Evolutionary conservation across 2,329 filamentous ascomycete genomes (phyloP).

Genomic region (Aureobasidium lini): DNA sequence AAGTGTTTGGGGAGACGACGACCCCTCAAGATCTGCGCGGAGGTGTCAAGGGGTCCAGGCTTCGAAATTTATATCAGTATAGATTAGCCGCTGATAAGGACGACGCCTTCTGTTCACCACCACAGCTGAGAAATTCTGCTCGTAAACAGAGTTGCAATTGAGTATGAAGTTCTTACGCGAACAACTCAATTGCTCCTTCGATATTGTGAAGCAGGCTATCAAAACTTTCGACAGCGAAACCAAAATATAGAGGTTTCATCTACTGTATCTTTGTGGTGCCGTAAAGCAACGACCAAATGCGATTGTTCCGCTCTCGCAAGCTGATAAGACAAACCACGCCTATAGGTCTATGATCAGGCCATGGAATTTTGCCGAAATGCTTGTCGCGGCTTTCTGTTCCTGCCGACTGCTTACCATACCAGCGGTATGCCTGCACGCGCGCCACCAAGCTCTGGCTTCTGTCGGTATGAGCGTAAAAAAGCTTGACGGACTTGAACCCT

Average conservation of each 20-base stretch:
- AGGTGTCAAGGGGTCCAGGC: background rate
- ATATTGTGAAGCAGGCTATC: background rate
- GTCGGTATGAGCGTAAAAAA: background rate
- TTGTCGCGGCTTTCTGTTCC: background rate
- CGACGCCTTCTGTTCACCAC: background rate
- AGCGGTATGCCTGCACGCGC: background rate
- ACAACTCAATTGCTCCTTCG: background rate
- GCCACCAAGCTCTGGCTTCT: background rate
- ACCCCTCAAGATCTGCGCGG: slow-evolving; percentile 4
- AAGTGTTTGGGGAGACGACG: background rate
- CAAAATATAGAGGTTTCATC: background rate
- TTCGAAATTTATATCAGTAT: background rate
- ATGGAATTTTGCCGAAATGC: background rate
- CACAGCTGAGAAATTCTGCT: background rate
- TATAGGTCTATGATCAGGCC: background rate
- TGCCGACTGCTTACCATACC: background rate
- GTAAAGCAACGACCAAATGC: background rate
- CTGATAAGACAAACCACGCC: background rate
- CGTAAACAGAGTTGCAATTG: background rate
- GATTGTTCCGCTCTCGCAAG: background rate
- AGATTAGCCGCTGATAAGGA: slow-evolving; percentile 5
- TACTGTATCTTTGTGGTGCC: background rate
- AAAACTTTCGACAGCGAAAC: background rate
- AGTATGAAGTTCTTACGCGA: background rate
- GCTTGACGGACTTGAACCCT: too few relatives aligned